These are phyloP conservation scores for Xylariales sp. DNA, from an alignment of 2,329 filamentous ascomycete genomes.

Conservation along the genomic window DNA sequence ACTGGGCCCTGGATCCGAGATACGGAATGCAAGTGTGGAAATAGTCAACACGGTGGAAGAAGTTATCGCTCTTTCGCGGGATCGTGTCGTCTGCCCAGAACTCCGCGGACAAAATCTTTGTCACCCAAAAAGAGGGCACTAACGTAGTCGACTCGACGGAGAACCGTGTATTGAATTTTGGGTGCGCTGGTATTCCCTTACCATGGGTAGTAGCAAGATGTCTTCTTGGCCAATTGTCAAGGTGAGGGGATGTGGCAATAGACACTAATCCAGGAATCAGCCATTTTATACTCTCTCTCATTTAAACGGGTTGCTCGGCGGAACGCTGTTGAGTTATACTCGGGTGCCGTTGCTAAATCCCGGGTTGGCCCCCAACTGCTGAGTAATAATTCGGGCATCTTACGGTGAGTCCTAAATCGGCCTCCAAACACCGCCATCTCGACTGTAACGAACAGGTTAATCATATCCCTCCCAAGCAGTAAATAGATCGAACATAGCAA, in stretches of 20 bases:
- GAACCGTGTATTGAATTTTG: neutral
- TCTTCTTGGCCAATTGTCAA: too few relatives aligned
- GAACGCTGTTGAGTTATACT: neutral
- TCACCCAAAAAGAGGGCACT: constrained; percentile 4
- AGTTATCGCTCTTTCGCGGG: constrained; percentile 28
- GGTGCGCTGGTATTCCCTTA: neutral
- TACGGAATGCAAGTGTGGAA: constrained; percentile 1
- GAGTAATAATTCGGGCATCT: constrained; percentile 1
- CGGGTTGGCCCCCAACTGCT: neutral
- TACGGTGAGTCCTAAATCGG: neutral
- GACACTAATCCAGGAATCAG: constrained; percentile 7
- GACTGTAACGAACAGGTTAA: constrained; percentile 16
- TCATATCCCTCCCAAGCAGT: neutral
- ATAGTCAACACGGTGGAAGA: constrained; percentile 8
- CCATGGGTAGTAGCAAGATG: neutral
- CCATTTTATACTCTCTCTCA: neutral
- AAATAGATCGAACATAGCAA: neutral
- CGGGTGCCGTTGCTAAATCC: neutral
- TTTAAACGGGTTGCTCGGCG: neutral
- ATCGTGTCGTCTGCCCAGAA: constrained; percentile 18
- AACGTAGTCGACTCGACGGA: neutral
- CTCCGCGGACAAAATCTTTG: constrained; percentile 15
- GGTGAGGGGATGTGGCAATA: constrained; percentile 22
- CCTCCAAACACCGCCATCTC: constrained; percentile 27
- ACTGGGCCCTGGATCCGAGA: too few relatives aligned